A percentile compares a stretch with the other conserved stretches of the same genome.
Conservation (phyloP, 306 rosid genomes). For the Vigna unguiculata region DNA sequence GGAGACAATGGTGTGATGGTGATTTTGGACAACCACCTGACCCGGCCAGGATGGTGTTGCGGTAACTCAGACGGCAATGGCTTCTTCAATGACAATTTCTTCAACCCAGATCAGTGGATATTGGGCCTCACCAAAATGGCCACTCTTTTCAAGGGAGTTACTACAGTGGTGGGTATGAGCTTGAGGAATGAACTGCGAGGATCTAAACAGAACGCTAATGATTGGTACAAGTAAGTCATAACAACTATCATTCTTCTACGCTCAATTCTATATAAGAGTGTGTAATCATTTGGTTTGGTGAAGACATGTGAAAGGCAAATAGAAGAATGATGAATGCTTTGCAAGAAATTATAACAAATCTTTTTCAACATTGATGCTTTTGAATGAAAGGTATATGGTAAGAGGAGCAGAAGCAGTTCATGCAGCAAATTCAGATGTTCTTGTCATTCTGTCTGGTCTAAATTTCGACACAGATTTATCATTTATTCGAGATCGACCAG, state of each 20-base stretch:
- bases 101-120: conserved; percentile 71
- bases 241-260: background rate
- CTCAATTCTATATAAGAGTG: no score
- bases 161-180: conserved; percentile 78
- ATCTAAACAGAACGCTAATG: conserved; percentile 67
- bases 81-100: conserved; percentile 71
- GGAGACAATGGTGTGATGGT: conserved; percentile 73
- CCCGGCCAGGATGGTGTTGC: conserved; percentile 90
- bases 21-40: conserved; percentile 78
- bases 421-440: conserved; percentile 74
- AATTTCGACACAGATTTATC: conserved; percentile 75
- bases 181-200: conserved; percentile 91
- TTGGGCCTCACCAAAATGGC: conserved; percentile 79
- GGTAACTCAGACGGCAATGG: conserved; percentile 72
- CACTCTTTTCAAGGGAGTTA: conserved; percentile 59
- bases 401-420: conserved; percentile 94
- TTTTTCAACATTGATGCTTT: background rate
- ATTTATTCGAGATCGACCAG: conserved; percentile 54
- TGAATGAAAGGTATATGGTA: conserved; percentile 73
- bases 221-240: conserved; percentile 74
- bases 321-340: background rate
- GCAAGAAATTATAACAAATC: background rate
- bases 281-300: no score
- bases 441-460: conserved; percentile 81
- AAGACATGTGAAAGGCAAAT: background rate